Evolutionary conservation across 495 filamentous ascomycete genomes (phyloP).

Genomic region (Bathelium albidoporum): DNA sequence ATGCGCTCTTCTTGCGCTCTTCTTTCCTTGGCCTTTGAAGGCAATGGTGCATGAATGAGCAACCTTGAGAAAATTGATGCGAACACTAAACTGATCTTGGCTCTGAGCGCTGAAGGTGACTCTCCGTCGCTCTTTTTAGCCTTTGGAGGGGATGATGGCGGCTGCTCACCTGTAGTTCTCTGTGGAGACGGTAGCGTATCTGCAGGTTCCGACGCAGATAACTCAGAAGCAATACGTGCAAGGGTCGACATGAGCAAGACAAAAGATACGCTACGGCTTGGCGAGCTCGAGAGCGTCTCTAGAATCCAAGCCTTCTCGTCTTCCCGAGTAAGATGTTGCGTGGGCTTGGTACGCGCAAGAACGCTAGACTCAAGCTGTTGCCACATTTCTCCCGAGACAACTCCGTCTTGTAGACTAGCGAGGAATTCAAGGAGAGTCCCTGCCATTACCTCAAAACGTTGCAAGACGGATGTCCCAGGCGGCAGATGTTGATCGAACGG

Average conservation of each 20-base stretch:
- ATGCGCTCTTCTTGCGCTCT: conserved; percentile 7
- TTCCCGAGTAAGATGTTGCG: conserved; percentile 40
- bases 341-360: conserved; percentile 41
- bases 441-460: conserved; percentile 58
- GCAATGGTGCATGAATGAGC: background rate
- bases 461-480: conserved; percentile 46
- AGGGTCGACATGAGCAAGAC: conserved; percentile 78
- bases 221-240: conserved; percentile 23
- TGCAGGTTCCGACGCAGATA: conserved; percentile 8
- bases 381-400: conserved; percentile 63
- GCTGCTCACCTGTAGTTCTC: background rate
- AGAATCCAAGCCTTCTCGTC: conserved; percentile 59
- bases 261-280: conserved; percentile 74
- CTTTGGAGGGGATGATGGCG: background rate
- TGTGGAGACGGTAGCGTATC: background rate
- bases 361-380: conserved; percentile 55
- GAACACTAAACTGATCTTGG: background rate
- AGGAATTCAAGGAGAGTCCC: conserved; percentile 64
- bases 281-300: conserved; percentile 59
- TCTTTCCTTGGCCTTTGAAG: conserved; percentile 3
- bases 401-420: conserved; percentile 58
- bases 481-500: conserved; percentile 48
- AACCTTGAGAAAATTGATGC: conserved; percentile 9
- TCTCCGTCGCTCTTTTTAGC: background rate
- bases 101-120: background rate